Base-by-base conservation (phyloP, 768 basidiomycete species). In the Tulasnella sp. region DNA sequence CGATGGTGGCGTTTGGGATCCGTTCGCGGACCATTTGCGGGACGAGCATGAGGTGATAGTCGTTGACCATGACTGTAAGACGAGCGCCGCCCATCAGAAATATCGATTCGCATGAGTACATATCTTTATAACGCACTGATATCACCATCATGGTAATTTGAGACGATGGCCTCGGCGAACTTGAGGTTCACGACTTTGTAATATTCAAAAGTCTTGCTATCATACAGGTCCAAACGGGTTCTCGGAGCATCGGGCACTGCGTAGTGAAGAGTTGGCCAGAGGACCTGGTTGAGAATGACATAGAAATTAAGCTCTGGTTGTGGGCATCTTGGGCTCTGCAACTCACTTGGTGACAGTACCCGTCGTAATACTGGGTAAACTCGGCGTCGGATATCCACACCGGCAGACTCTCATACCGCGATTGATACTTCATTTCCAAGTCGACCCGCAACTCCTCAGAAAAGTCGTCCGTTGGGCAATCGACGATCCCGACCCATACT, bases 11-110 rank as follows among this genome's bases (percentile, higher is more conserved):
- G n/a, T 84, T 83, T 78, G 88, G 79, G 79, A 93, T 78, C 77
- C 84, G 75, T 36, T 87, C 84, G 66, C 95, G 89, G 34, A 98
- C 85, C 81, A 98, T 88, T 59, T 86, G 84, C 1, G 96, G 96
- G 11, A 97, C 86, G 66, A 98, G 89, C 84, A 97, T 90, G 64
- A 98, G 88, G 78, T 99, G 96, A 80, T 98, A 99, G 82, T 98
- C 96, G 80, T 99, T 94, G 3, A 92, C 85, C 76, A 78, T 77
- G 68, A 72, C 75, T 78, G 74, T 32, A 26, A 22, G 32, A 9
- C 4, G 6, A 26, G 26, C 8, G 52, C 26, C 32, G n/a, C n/a
- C 32, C 32, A 16, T 74, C 62, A 71, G n/a, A 40, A 22, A 42
- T 35, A 9, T 11, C 29, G 17, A 72, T 59, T 74, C 62, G 62